Evolutionary conservation across 1,284 basidiomycete species (phyloP), one percentile per base, ranked within the genome.

Genomic region (Ustilago xerochloae): DNA sequence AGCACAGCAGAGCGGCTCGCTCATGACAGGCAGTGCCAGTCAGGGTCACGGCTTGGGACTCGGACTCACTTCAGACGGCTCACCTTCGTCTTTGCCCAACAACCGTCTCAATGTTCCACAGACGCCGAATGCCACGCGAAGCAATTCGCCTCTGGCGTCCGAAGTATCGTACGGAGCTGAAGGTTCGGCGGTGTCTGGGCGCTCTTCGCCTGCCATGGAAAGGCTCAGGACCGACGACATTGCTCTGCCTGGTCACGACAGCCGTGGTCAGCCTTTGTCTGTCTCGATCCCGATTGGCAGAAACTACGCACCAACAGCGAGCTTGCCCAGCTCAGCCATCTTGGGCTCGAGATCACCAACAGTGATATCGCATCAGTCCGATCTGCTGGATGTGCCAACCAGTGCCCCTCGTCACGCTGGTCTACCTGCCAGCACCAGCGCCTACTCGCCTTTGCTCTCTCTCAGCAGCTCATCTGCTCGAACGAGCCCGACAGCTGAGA

Each of bases 101-200:
- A 52, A 33, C 47, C 64, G 68, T 20, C 61, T 78, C 26, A 53
- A 59, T 6, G 64, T 72, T 18, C 77, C 77, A 18, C 77, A 72
- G 49, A 75, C 77, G 24, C 74, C 74, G 13, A 69, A 50, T 36
- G 58, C 72, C 4, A 77, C 67, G 5, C 60, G 77, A 6, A 75
- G 64, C 66, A 65, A 64, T 41, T 69, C 75, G 10, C 77, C 71
- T 1, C 48, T 77, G 20, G 64, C 59, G 4, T 65, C 59, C 12
- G 67, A 72, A 20, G 60, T 66, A 55, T 65, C 65, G n/a, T 65
- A 63, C n/a, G 51, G 58, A 33, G 60, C 58, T 4, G 58, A 52
- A 33, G 59, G 59, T 13, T 38, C 55, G 6, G 48, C 22, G 8
- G 47, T 51, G 28, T 78, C 75, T 1, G 75, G 78, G 13, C 63